Evolutionary conservation across 2,329 filamentous ascomycete species (phyloP), one percentile per base, ranked within the genome.

Genomic region (Beauveria rudraprayagi): DNA sequence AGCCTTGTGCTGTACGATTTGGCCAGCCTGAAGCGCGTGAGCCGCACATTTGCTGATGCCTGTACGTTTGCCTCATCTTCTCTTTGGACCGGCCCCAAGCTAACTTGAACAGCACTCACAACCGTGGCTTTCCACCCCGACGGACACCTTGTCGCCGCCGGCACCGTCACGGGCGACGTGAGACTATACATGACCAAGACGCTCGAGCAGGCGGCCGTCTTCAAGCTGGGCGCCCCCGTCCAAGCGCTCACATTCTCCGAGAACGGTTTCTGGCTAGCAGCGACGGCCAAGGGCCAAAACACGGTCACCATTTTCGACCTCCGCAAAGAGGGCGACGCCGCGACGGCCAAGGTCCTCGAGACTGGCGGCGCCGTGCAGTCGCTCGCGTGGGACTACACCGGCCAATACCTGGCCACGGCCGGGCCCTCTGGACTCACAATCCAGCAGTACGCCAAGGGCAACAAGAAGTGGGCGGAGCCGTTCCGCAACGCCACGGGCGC

Each of bases 201-300:
- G 0, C 88, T 92, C 43, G 83, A 87, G 63, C 82, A 86, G 66
- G 90, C 91, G 30, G 91, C 91, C 30, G 86, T 84, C 60, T 96
- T 95, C 73, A 78, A 76, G 22, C 76, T 88, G 1, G 84, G 82
- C 8, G 85, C 86, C 0, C 86, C 92, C 0, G 82, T 97, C 3
- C 85, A 90, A 67, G 84, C 86, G 11, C 77, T 99, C 46, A 81
- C 83, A 62, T 99, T 99, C 76, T 97, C 92, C 0, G 94, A 99
- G 74, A 99, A 99, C 68, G 94, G 94, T 26, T 96, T 90, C 68
- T 97, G 92, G 91, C 87, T 99, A 65, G 93, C 93, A 1, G 89
- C 91, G 5, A 87, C 88, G 8, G 86, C 88, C 62, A 87, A 91
- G 73, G 87, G 86, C 34, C 90, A 92, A 65, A 89, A 86, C 24